Percentiles rank a stretch among this genome's conserved stretches.
phyloP scores from a whole-genome alignment of 169 alveolate species.

The Plasmodium falciparum region DNA sequence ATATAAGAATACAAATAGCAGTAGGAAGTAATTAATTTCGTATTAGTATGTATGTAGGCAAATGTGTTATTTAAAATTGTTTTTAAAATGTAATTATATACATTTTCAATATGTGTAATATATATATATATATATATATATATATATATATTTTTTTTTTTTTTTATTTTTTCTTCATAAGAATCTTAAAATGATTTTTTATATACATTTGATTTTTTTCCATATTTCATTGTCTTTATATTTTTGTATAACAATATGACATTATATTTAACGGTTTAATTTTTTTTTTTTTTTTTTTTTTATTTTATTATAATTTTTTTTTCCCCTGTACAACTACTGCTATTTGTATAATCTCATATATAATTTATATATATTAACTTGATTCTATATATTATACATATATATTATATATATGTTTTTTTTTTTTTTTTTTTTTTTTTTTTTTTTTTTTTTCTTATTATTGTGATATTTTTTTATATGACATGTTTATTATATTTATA shows the following conservation, averaged over 20 bases:
- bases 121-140: slow-evolving; percentile 17
- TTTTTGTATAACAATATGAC: background rate
- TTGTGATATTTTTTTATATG: no score
- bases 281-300: slow-evolving; percentile 18
- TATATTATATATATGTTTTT: background rate
- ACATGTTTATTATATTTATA: background rate
- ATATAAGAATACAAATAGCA: background rate
- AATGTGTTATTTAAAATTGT: background rate
- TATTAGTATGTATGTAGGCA: background rate
- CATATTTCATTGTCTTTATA: background rate
- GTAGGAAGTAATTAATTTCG: background rate
- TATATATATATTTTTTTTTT: slow-evolving; percentile 24
- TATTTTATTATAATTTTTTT: slow-evolving; percentile 1
- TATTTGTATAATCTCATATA: slow-evolving; percentile 5
- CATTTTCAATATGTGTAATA: background rate
- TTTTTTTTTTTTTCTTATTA: background rate
- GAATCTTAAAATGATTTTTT: slow-evolving; percentile 23
- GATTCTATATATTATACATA: background rate
- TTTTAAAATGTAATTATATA: slow-evolving; percentile 9
- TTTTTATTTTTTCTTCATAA: slow-evolving; percentile 4
- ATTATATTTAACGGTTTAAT: background rate
- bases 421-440: background rate
- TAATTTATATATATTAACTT: background rate
- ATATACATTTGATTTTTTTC: background rate
- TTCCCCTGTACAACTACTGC: slow-evolving; percentile 7